Evolutionary conservation across 805 yeast genomes (phyloP), one percentile per base, ranked within the genome.

Genomic region (Pichia sporocuriosa): DNA sequence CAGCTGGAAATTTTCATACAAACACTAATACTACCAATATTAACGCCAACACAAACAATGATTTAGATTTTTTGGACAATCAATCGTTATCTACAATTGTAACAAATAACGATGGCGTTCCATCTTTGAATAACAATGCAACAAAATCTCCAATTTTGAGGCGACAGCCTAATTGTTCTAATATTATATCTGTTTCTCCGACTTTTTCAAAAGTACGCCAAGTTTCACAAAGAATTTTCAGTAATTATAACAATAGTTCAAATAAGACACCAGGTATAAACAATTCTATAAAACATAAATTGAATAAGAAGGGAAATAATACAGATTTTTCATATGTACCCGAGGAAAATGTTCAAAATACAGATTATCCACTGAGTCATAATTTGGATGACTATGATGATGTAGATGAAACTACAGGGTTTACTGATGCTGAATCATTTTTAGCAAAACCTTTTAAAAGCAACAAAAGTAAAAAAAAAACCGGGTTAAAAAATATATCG

Each of bases 151-250:
- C 45, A 22, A 35, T 15, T 24, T 21, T 21, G 3, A 43, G 38
- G 38, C 29, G 45, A 4, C 30, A 30, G 11, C 22, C 16, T 3
- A 15, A 21, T 25, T 30, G 28, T 21, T 29, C 32, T 6, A 28
- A 37, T 15, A 44, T 27, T 31, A 15, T 34, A 5, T 30, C 48
- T 3, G 41, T 42, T 8, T 35, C 37, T 9, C 43, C 48, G 41
- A 21, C 51, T 20, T 36, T 43, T 35, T 59, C 62, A 0, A 57
- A 58, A 37, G 60, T 58, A 2, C 42, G 61, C 27, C 52, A 56
- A 36, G 60, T 59, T 3, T 58, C 62, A 2, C 59, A 54, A 28
- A 52, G 48, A 33, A 35, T 56, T 12, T 55, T 56, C 33, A 49
- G 42, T 31, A 45, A 46, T 17, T 40, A 43, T 13, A 39, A 36